These are phyloP conservation scores for Rhipidocladum racemiflorum DNA, from an alignment of 176 grass and related monocot species.

Conservation along the genomic window DNA sequence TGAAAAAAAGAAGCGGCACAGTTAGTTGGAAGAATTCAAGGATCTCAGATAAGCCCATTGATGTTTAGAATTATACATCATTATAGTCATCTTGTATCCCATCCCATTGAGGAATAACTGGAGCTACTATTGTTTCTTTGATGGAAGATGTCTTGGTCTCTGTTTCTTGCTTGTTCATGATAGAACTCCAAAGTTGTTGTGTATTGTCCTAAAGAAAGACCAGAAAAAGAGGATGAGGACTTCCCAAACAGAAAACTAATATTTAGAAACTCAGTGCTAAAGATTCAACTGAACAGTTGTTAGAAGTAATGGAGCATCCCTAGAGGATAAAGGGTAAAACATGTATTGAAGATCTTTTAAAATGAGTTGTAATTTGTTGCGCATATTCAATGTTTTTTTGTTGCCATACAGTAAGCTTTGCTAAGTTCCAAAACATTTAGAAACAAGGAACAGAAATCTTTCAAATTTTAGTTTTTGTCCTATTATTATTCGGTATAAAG, in stretches of 20 bases:
- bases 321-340: neutral
- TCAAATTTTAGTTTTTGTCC: neutral
- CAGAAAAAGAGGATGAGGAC: slow-evolving; percentile 14
- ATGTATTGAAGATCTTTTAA: neutral
- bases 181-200: slow-evolving; percentile 39
- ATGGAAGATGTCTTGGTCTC: slow-evolving; percentile 9
- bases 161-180: slow-evolving; percentile 36
- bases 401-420: neutral
- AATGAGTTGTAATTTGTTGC: neutral
- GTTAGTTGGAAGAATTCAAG: neutral
- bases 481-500: slow-evolving; percentile 3
- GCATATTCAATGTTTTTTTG: neutral
- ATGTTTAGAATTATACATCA: slow-evolving; percentile 55
- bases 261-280: neutral
- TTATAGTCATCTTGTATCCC: slow-evolving; percentile 81
- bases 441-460: neutral
- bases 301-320: neutral
- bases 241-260: neutral
- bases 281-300: neutral
- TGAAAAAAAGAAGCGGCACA: slow-evolving; percentile 22
- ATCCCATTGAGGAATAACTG: slow-evolving; percentile 60
- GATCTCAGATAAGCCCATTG: slow-evolving; percentile 1
- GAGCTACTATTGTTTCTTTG: slow-evolving; percentile 18
- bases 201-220: slow-evolving; percentile 32
- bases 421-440: neutral